Conservation (phyloP, 768 basidiomycete species). For the Lactarius indigo region DNA sequence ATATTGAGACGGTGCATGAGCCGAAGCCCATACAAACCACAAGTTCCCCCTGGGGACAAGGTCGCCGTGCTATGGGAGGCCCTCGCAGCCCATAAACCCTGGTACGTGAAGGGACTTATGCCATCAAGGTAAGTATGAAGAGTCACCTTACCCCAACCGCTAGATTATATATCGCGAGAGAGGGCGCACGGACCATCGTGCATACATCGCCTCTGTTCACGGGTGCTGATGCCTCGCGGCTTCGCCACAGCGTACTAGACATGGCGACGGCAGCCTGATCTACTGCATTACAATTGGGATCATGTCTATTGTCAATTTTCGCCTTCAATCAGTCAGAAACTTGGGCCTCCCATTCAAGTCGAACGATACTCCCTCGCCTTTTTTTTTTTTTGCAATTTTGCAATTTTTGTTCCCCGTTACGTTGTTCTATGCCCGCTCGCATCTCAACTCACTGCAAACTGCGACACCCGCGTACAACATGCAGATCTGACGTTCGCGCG, state of each 20-base stretch:
- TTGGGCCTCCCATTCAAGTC: no score
- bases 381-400: no score
- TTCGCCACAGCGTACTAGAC: background rate
- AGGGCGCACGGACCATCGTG: background rate
- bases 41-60: slow-evolving; percentile 28
- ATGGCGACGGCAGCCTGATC: no score
- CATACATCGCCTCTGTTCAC: background rate
- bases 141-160: background rate
- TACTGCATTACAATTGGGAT: no score
- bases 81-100: slow-evolving; percentile 28
- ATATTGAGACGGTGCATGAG: slow-evolving; percentile 78
- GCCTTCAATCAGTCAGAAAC: background rate
- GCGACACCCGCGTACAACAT: background rate
- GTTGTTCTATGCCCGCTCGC: background rate
- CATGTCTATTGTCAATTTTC: no score
- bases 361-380: no score
- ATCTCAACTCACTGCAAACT: background rate
- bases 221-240: background rate
- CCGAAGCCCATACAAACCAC: slow-evolving; percentile 50
- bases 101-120: slow-evolving; percentile 29
- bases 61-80: slow-evolving; percentile 31
- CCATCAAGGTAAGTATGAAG: slow-evolving; percentile 33
- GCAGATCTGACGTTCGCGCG: background rate
- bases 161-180: background rate
- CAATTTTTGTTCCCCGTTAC: background rate